phyloP scores from a whole-genome alignment of 2,329 filamentous ascomycete species.

The Aphanoascus verrucosus region DNA sequence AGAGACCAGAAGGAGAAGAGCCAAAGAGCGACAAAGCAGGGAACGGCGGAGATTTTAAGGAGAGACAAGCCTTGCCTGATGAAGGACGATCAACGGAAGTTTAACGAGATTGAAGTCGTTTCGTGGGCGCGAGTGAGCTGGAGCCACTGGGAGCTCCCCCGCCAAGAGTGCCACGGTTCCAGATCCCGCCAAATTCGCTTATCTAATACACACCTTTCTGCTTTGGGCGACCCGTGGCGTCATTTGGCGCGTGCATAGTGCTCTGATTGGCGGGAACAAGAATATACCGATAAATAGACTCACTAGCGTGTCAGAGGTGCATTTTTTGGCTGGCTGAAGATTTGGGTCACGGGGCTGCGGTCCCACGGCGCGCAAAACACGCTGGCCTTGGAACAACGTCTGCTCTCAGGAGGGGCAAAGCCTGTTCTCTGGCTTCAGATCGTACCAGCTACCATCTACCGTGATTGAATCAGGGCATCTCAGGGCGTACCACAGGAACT shows the following conservation, averaged over 20 bases:
- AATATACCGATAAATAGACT: neutral
- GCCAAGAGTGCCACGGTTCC: neutral
- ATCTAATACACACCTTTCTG: neutral
- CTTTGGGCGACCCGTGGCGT: neutral
- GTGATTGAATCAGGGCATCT: too few relatives aligned
- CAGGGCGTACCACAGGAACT: too few relatives aligned
- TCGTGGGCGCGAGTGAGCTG: conserved; percentile 1
- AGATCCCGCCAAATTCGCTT: conserved; percentile 3
- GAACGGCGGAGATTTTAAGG: neutral
- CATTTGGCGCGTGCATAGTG: neutral
- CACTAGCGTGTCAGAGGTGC: neutral
- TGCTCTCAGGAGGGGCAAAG: too few relatives aligned
- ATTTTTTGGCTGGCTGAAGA: too few relatives aligned
- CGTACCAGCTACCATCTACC: too few relatives aligned
- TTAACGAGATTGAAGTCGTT: neutral
- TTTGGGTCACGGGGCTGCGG: too few relatives aligned
- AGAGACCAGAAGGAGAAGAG: conserved; percentile 5
- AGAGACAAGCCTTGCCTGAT: neutral
- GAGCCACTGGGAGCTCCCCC: conserved; percentile 1
- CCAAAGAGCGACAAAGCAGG: conserved; percentile 4
- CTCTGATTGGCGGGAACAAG: neutral
- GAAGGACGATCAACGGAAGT: conserved; percentile 1
- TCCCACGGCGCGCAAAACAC: too few relatives aligned
- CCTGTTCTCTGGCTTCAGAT: too few relatives aligned
- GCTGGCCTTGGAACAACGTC: too few relatives aligned